Percentiles rank a stretch among this genome's conserved stretches.
These are phyloP conservation scores for Trametes meyenii DNA, from an alignment of 768 basidiomycete genomes.

Conservation along the genomic window DNA sequence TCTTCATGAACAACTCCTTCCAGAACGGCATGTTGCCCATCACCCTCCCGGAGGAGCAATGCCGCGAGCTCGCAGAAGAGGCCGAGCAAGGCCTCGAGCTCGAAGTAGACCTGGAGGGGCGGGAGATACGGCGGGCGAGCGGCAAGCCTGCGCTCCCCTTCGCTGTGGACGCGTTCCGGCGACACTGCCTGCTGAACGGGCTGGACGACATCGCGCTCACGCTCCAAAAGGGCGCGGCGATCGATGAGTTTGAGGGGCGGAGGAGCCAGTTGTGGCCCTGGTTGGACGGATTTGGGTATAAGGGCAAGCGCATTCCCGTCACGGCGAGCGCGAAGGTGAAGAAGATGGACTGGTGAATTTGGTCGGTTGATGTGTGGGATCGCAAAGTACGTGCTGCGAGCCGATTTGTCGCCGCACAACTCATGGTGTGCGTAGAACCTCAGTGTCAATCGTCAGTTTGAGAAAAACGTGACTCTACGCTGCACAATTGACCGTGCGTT, in stretches of 20 bases:
- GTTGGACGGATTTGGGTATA: slow-evolving; percentile 95
- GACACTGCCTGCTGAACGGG: slow-evolving; percentile 93
- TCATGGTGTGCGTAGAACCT: too few species aligned
- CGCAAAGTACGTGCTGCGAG: too few species aligned
- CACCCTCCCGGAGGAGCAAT: slow-evolving; percentile 49
- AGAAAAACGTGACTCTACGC: too few species aligned
- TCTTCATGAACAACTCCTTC: slow-evolving; percentile 64
- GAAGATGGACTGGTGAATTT: slow-evolving; percentile 74
- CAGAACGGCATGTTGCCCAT: slow-evolving; percentile 69
- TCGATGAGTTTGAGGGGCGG: slow-evolving; percentile 77
- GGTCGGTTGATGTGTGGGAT: neutral
- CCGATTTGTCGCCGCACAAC: too few species aligned
- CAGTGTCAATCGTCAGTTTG: too few species aligned
- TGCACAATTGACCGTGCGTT: too few species aligned
- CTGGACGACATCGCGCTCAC: slow-evolving; percentile 97
- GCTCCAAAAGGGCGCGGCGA: slow-evolving; percentile 73
- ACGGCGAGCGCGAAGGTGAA: slow-evolving; percentile 36
- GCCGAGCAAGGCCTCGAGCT: slow-evolving; percentile 53
- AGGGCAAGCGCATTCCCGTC: slow-evolving; percentile 73
- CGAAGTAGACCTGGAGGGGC: slow-evolving; percentile 62
- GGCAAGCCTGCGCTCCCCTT: slow-evolving; percentile 78
- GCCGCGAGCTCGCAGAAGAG: slow-evolving; percentile 53
- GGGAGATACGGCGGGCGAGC: slow-evolving; percentile 58
- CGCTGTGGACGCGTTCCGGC: slow-evolving; percentile 84
- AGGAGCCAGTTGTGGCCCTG: slow-evolving; percentile 87